Evolutionary conservation across 2,329 filamentous ascomycete genomes (phyloP).

Genomic region (Capronia coronata): DNA sequence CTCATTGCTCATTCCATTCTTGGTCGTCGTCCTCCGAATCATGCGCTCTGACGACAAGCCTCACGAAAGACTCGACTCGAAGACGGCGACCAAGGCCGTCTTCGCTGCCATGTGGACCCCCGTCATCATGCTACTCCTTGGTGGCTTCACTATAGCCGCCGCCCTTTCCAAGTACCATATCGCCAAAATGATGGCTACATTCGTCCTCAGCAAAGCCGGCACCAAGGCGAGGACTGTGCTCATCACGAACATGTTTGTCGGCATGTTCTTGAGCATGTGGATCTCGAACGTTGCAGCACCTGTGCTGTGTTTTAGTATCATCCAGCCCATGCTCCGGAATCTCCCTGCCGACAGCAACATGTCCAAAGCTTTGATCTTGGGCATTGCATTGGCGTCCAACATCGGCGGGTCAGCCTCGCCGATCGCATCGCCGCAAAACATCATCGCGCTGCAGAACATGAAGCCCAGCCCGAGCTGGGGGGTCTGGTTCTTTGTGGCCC

Average conservation of each 20-base stretch:
- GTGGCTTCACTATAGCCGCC: conserved; percentile 91
- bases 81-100: conserved; percentile 73
- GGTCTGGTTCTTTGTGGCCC: conserved; percentile 91
- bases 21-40: conserved; percentile 79
- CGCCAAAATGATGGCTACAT: conserved; percentile 92
- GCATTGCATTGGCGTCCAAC: conserved; percentile 90
- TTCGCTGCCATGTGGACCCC: conserved; percentile 98
- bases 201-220: conserved; percentile 92
- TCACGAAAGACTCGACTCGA: conserved; percentile 65
- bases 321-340: conserved; percentile 93
- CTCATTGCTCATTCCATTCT: conserved; percentile 84
- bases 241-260: conserved; percentile 97
- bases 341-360: conserved; percentile 83
- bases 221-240: conserved; percentile 83
- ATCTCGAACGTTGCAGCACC: conserved; percentile 98
- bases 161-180: conserved; percentile 96
- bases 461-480: conserved; percentile 84
- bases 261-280: conserved; percentile 96
- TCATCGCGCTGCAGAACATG: conserved; percentile 96
- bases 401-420: conserved; percentile 94
- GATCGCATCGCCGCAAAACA: conserved; percentile 94
- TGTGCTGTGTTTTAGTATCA: conserved; percentile 94
- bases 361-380: conserved; percentile 90
- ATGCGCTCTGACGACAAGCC: conserved; percentile 69
- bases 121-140: conserved; percentile 94